Evolutionary conservation across 2,329 filamentous ascomycete genomes (phyloP).

Genomic region (Ceratocystis colombiana): DNA sequence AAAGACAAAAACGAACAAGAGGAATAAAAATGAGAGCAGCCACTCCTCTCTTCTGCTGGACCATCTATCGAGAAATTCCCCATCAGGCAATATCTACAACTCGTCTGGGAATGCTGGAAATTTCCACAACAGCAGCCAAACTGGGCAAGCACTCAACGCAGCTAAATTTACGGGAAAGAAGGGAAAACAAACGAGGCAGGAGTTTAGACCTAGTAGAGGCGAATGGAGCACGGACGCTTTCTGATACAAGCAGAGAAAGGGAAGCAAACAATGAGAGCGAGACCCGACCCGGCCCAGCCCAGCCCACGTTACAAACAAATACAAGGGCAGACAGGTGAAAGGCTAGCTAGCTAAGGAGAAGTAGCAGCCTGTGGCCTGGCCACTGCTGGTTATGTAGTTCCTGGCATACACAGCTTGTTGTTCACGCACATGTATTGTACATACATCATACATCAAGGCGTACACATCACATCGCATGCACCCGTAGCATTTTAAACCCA

Average conservation of each 20-base stretch:
- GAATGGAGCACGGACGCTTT: constrained; percentile 13
- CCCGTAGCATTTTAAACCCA: too few species aligned
- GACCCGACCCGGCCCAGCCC: too few species aligned
- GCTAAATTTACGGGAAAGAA: background rate
- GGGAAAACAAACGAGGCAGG: background rate
- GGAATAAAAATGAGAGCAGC: background rate
- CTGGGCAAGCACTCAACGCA: background rate
- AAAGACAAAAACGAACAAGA: background rate
- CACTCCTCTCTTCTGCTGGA: background rate
- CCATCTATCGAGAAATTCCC: background rate
- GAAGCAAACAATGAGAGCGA: background rate
- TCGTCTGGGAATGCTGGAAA: background rate
- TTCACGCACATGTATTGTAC: too few species aligned
- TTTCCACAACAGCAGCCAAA: background rate
- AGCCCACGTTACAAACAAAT: background rate
- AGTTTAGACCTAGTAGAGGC: background rate
- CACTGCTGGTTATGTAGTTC: too few species aligned
- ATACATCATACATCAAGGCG: too few species aligned
- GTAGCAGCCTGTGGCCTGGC: too few species aligned
- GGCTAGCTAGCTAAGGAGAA: too few species aligned
- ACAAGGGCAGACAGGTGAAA: too few species aligned
- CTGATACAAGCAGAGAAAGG: constrained; percentile 11
- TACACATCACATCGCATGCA: too few species aligned
- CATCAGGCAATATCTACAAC: constrained; percentile 13
- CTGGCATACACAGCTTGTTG: too few species aligned